Evolutionary conservation across 169 alveolate species (phyloP), one percentile per base, ranked within the genome.

Genomic region (Plasmodium gonderi): DNA sequence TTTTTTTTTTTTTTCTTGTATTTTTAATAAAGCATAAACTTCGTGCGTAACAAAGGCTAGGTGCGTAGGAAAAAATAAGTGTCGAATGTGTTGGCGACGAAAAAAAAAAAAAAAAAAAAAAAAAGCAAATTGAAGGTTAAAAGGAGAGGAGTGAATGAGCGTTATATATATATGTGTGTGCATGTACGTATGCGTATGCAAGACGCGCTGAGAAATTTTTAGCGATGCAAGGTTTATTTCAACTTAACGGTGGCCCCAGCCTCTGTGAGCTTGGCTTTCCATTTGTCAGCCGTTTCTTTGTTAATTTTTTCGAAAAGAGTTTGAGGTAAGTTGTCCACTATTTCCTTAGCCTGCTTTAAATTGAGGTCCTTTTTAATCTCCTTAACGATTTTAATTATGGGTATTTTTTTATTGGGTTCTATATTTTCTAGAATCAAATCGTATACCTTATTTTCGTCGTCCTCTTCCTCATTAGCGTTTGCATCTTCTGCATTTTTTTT

Each of bases 311-410:
- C 94, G 31, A 85, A 92, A 92, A 90, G 92, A 23, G 93, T 68
- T 49, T 72, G 85, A n/a, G 97, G 97, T 40, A 95, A 82, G n/a
- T 92, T 87, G 90, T 95, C 97, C 38, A 95, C 95, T 69, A 89
- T 69, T 26, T 95, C 96, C 83, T 95, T 95, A 38, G 95, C 95
- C 68, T 95, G 95, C 29, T 83, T 89, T 79, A 94, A 75, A 42
- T 90, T 83, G 42, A 79, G 65, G 74, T 94, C 94, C 44, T 96
- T 94, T 91, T 80, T 69, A 23, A 94, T 81, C 90, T 92, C 85
- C 69, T 93, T 91, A 26, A 95, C 91, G 7, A 82, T 82, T 44
- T 94, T 94, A 92, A 91, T 91, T 77, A 94, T 67, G 1, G 92
- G 92, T 60, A 94, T 92, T 47, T 95, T 94, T 72, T 80, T 79